Conservation (phyloP, 208 protist genomes). For the Endotrypanum monterogeii region DNA sequence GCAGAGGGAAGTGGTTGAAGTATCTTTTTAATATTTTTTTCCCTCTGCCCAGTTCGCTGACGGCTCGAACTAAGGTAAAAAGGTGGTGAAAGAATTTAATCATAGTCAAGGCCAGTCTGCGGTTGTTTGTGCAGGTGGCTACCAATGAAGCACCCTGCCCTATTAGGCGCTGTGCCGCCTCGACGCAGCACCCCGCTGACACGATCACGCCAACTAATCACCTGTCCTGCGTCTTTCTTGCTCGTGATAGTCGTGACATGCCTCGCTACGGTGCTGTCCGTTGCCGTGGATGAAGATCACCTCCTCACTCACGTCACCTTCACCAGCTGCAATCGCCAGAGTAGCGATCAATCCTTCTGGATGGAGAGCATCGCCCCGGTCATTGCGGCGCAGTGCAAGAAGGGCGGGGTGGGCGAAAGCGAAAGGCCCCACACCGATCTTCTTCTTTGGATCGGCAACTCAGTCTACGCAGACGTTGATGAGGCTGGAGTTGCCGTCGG, state of each 20-base stretch:
- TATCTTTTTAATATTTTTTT: not conserved
- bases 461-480: constrained; percentile 61
- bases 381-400: constrained; percentile 11
- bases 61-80: not conserved
- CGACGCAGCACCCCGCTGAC: not conserved
- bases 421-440: constrained; percentile 39
- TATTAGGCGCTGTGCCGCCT: not conserved
- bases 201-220: not conserved
- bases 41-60: not conserved
- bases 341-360: constrained; percentile 72
- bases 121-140: not conserved
- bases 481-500: constrained; percentile 27
- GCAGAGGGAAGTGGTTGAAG: too few relatives aligned
- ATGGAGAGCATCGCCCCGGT: constrained; percentile 26
- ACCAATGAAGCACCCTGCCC: not conserved
- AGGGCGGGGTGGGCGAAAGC: not conserved
- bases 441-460: constrained; percentile 79
- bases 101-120: not conserved
- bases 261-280: not conserved
- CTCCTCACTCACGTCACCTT: constrained; percentile 62
- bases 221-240: not conserved
- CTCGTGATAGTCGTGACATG: not conserved
- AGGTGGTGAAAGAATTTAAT: not conserved
- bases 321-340: constrained; percentile 68
- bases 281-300: not conserved